Base-by-base conservation (phyloP, 139 green algal species). In the Diplosphaera chodatii region DNA sequence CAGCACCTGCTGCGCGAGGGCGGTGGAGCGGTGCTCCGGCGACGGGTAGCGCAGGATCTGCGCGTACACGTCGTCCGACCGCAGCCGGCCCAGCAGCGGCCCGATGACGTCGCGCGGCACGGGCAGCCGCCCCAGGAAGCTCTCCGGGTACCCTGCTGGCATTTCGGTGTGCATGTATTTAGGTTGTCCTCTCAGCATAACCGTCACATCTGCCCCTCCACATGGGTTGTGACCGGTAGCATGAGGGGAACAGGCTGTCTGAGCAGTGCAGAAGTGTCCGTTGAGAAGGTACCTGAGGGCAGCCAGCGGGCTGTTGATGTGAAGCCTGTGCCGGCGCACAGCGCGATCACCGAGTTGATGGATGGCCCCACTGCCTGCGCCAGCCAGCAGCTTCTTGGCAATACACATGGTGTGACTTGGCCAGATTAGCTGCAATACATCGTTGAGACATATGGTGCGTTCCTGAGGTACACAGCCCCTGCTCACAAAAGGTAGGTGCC, bases 51-150 rank as follows among this genome's bases (percentile, higher is more conserved):
- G 70, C 25, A 28, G 32, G 32, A 69, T 29, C 63, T 70, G 71
- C 40, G 68, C 20, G 40, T 76, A 76, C 16, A 76, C 25, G 63
- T 76, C 71, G 64, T 70, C 63, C 27, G 40, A 33, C 6, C 71
- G 63, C 32, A 37, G 27, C 21, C 20, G 20, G 33, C 18, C 41
- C 6, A 76, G 22, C 21, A 70, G 28, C 4, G 23, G 21, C 37
- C 63, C 21, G 6, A 76, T 62, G 23, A 41, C 63, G 20, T 70
- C 40, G 18, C 30, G 28, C 29, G 63, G 63, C 63, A 76, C 34
- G 1, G 63, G 28, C 29, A 76, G 29, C 8, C 71, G 37, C 3
- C 20, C 63, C 32, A 76, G 64, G 30, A 59, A 70, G 22, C 29
- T 25, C 22, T 65, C 63, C 25, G 71, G 71, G 30, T 66, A 76